Conservation (phyloP, 2,329 filamentous ascomycete species). For the Emergomyces pasteurianus region DNA sequence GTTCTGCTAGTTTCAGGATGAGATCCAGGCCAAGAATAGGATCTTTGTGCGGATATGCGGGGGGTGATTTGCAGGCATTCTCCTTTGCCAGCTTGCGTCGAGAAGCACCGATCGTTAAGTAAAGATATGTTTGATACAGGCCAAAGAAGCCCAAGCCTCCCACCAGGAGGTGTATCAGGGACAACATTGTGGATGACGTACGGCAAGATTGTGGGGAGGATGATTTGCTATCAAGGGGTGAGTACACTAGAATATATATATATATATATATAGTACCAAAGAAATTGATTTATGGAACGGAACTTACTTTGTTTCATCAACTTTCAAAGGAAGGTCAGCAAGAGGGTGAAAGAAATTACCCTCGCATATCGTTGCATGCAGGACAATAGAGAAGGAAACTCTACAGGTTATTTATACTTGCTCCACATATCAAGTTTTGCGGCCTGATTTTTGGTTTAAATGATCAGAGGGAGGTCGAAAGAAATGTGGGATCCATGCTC, state of each 20-base stretch:
- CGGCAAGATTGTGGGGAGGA: neutral
- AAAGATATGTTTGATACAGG: slow-evolving; percentile 8
- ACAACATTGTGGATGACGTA: neutral
- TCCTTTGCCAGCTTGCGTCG: slow-evolving; percentile 8
- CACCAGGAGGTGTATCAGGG: slow-evolving; percentile 4
- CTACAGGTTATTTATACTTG: neutral
- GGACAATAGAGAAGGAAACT: neutral
- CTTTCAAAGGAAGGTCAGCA: too few species aligned
- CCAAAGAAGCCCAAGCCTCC: slow-evolving; percentile 1
- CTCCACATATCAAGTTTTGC: neutral
- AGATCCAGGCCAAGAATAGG: slow-evolving; percentile 43
- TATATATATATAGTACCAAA: too few species aligned
- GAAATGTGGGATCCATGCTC: neutral
- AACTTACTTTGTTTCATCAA: neutral
- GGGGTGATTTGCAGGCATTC: slow-evolving; percentile 38
- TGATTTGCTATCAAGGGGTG: neutral
- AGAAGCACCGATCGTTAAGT: slow-evolving; percentile 6
- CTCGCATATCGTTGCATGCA: neutral
- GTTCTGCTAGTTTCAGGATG: slow-evolving; percentile 18
- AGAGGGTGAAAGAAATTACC: neutral
- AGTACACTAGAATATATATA: neutral
- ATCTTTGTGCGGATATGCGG: slow-evolving; percentile 41
- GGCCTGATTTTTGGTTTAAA: neutral
- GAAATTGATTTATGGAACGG: too few species aligned
- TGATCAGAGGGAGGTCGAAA: neutral